phyloP scores from a whole-genome alignment of 2,329 filamentous ascomycete genomes.

The Paecilomyces fulvus region DNA sequence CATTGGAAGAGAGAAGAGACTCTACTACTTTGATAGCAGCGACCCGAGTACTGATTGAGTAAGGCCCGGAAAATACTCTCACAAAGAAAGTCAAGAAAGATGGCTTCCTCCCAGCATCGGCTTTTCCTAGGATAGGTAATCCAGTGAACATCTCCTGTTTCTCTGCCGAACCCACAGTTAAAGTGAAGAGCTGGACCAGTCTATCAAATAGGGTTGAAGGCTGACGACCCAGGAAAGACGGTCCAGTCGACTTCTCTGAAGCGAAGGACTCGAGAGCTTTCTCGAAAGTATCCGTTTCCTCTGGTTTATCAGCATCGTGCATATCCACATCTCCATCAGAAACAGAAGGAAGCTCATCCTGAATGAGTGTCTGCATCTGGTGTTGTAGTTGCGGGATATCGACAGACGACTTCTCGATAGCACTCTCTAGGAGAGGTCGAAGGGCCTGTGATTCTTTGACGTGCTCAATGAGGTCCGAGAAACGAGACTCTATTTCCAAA shows the following conservation, averaged over 20 bases:
- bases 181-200: slow-evolving; percentile 30
- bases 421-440: slow-evolving; percentile 57
- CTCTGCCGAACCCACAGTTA: slow-evolving; percentile 22
- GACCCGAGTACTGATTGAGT: slow-evolving; percentile 59
- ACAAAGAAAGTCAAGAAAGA: slow-evolving; percentile 70
- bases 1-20: slow-evolving; percentile 43
- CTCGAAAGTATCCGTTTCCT: slow-evolving; percentile 21
- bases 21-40: slow-evolving; percentile 61
- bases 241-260: slow-evolving; percentile 17
- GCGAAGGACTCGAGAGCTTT: slow-evolving; percentile 25
- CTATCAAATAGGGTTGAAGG: slow-evolving; percentile 27
- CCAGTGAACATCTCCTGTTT: slow-evolving; percentile 26
- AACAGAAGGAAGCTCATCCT: slow-evolving; percentile 47
- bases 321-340: slow-evolving; percentile 44
- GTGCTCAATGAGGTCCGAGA: slow-evolving; percentile 59
- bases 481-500: slow-evolving; percentile 49
- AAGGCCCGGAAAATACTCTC: slow-evolving; percentile 63
- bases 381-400: slow-evolving; percentile 69
- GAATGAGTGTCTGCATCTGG: slow-evolving; percentile 62
- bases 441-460: slow-evolving; percentile 54
- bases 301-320: slow-evolving; percentile 30
- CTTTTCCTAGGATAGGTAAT: slow-evolving; percentile 28
- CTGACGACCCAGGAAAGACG: slow-evolving; percentile 29
- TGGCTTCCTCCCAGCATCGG: slow-evolving; percentile 47
- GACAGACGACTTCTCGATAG: slow-evolving; percentile 58